These are phyloP conservation scores for Castanea sativa DNA, from an alignment of 306 rosid species.

Conservation along the genomic window DNA sequence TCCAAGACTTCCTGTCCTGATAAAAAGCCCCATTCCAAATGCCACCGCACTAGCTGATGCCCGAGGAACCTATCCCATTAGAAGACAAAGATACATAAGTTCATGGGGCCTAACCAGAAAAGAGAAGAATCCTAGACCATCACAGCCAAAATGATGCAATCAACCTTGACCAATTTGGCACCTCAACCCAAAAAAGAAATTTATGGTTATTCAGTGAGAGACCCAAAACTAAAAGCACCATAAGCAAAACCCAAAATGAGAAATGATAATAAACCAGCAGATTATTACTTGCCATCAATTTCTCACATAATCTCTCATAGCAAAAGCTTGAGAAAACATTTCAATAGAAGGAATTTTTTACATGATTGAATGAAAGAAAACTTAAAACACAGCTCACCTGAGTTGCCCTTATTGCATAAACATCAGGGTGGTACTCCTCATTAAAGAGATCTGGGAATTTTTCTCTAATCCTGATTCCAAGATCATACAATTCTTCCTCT, in stretches of 20 bases:
- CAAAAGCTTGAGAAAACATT: neutral
- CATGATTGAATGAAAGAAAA: neutral
- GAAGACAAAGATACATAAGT: constrained; percentile 11
- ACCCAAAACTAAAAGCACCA: neutral
- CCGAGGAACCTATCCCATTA: constrained; percentile 66
- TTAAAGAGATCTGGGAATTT: constrained; percentile 63
- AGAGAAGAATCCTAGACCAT: neutral
- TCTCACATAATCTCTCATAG: neutral
- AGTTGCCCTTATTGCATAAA: constrained; percentile 70
- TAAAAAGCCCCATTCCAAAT: constrained; percentile 90
- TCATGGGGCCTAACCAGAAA: neutral
- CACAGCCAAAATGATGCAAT: neutral
- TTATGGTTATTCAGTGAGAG: neutral
- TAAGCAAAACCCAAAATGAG: neutral
- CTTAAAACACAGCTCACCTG: constrained; percentile 49
- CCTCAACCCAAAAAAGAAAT: neutral
- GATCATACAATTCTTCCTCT: constrained; percentile 75
- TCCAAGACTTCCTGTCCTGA: constrained; percentile 82
- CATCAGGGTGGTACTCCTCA: constrained; percentile 81
- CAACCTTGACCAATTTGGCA: neutral
- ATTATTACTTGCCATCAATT: neutral
- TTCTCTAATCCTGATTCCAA: constrained; percentile 68
- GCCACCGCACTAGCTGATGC: constrained; percentile 99
- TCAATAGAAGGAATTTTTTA: neutral
- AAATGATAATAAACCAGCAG: constrained; percentile 1